These are phyloP conservation scores for Climacium dendroides DNA, from an alignment of 225 moss, liverwort and hornwort species.

Conservation along the genomic window DNA sequence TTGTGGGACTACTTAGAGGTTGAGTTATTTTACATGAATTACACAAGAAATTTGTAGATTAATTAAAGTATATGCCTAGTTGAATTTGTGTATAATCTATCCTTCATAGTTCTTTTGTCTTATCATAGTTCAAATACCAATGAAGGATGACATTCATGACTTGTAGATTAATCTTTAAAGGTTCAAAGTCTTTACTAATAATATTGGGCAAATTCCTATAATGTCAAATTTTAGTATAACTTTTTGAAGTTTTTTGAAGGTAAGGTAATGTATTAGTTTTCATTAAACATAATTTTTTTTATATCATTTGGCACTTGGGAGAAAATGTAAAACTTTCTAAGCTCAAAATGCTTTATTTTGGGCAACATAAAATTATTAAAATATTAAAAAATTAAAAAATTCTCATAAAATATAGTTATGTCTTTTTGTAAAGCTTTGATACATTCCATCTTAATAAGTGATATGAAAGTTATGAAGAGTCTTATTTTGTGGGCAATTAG, in stretches of 20 bases:
- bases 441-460: rapidly evolving
- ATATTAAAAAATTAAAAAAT: neutral
- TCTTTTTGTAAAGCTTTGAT: neutral
- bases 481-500: neutral
- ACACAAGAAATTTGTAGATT: neutral
- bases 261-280: neutral
- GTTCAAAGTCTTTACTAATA: neutral
- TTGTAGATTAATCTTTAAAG: neutral
- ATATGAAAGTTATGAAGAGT: neutral
- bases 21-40: neutral
- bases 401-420: too few relatives aligned
- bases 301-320: neutral
- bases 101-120: neutral
- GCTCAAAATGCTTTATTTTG: rapidly evolving
- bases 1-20: rapidly evolving
- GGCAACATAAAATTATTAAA: too few relatives aligned
- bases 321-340: neutral
- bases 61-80: rapidly evolving
- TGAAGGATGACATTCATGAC: neutral
- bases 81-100: neutral
- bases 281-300: neutral
- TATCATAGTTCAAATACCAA: neutral
- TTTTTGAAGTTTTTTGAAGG: too few relatives aligned
- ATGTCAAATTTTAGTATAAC: neutral
- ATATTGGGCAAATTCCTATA: too few relatives aligned